Evolutionary conservation across 257 asterid genomes (phyloP), one percentile per base, ranked within the genome.

Genomic region (Mitragyna speciosa): DNA sequence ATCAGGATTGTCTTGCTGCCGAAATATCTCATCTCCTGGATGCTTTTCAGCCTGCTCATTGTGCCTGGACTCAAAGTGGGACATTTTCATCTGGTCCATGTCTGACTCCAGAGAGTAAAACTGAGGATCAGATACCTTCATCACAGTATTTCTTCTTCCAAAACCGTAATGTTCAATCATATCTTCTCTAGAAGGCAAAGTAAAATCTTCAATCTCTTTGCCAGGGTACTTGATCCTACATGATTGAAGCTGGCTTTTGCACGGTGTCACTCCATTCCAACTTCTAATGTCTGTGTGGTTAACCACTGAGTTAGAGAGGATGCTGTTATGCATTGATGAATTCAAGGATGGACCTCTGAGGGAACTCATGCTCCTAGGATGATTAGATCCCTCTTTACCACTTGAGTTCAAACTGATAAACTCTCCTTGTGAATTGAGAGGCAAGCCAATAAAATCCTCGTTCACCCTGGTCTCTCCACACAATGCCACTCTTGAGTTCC

Each of bases 381-480:
- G 90, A 76, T 75, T 77, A 70, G 72, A 67, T 86, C 82, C 83
- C 48, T 82, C 76, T 75, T 81, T 83, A 82, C 74, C 81, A 70
- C 79, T 83, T 70, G 92, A 85, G 76, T 79, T 87, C 76, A 78
- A 56, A 56, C 80, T 67, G 49, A 91, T 89, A 65, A 92, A 76
- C 83, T 89, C 93, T 73, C 97, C 96, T 28, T 85, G 93, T 49
- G 96, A 92, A 79, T 90, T 92, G 69, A 92, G 91, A 72, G 96
- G 96, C 88, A 92, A 90, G 28, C 96, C 90, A 72, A 90, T 79
- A 76, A 79, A 85, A 70, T 82, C 79, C 65, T 84, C 81, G 52
- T 73, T 77, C 36, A 67, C 30, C 77, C 87, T 67, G 70, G 72
- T 87, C 73, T 85, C 79, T 79, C 83, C 85, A 72, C 58, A 43